Evolutionary conservation across 352 stramenopile species (phyloP), one percentile per base, ranked within the genome.

Genomic region (Phytopythium chamaehyphon): DNA sequence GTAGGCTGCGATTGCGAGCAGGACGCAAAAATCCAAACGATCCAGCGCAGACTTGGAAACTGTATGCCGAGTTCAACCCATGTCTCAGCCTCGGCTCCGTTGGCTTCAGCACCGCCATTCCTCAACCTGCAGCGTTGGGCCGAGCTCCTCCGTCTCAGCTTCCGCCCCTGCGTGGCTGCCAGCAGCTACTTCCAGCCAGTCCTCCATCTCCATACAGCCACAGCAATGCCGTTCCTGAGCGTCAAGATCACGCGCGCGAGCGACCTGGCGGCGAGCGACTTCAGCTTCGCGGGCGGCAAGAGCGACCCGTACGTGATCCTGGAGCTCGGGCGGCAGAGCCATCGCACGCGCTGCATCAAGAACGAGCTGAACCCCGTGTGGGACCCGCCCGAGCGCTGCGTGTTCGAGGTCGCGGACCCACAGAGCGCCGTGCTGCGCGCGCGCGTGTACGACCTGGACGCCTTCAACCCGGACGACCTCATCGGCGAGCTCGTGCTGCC

Each of bases 221-320:
- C 36, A 54, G 42, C 47, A 39, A 84, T 86, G 72, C 64, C 71
- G 14, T 70, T 73, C 48, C 65, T 89, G 19, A 55, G 66, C 33
- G 69, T 89, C 50, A 77, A 68, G 21, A 55, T 89, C 23, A 62
- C 64, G 24, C 44, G 69, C 37, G 75, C 73, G 2, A 54, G 57
- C 9, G 76, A 91, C 59, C 69, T 91, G 12, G 64, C 67, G 16
- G 75, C 68, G 36, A 84, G 72, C 42, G 81, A 91, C 62, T 87
- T 71, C 45, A 75, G 50, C 51, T 48, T 87, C 39, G 49, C 55
- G 19, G 74, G 77, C 47, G 68, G 66, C 31, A 88, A 83, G 59
- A 91, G 77, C 53, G 81, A 91, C 49, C 81, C 81, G 56, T 91
- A 87, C 54, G 76, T 91, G 53, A 65, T 78, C 9, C 58, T 91